Conservation (phyloP, 1,284 basidiomycete species). For the Fomitopsis schrenkii region DNA sequence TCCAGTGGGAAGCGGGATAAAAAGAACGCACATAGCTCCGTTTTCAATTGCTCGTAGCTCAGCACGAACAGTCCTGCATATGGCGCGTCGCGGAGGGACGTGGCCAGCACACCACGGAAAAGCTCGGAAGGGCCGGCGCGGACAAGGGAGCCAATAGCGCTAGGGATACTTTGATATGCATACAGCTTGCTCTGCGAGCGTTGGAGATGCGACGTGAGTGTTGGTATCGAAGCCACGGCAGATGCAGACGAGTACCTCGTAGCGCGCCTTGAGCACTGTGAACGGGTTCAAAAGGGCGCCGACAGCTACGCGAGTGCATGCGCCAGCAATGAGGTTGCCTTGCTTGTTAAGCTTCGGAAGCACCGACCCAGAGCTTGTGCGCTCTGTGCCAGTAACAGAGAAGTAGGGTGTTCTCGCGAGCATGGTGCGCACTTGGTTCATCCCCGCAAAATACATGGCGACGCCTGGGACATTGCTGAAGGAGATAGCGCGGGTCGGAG, state of each 20-base stretch:
- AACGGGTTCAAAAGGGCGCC: slow-evolving; percentile 92
- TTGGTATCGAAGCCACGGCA: slow-evolving; percentile 6
- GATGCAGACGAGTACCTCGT: slow-evolving; percentile 61
- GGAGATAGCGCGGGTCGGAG: not conserved
- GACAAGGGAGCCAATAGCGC: slow-evolving; percentile 60
- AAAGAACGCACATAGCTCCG: slow-evolving; percentile 50
- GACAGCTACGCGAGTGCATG: slow-evolving; percentile 79
- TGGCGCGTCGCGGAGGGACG: slow-evolving; percentile 90
- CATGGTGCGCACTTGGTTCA: slow-evolving; percentile 72
- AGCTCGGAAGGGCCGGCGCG: slow-evolving; percentile 78
- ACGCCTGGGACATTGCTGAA: slow-evolving; percentile 89
- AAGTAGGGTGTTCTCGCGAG: slow-evolving; percentile 71
- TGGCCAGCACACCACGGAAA: slow-evolving; percentile 87
- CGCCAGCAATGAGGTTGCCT: slow-evolving; percentile 91
- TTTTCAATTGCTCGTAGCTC: slow-evolving; percentile 85
- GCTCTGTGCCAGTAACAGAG: slow-evolving; percentile 23
- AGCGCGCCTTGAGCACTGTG: slow-evolving; percentile 92
- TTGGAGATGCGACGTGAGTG: not conserved
- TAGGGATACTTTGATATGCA: slow-evolving; percentile 62
- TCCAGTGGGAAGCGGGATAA: slow-evolving; percentile 3
- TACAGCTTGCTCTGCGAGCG: slow-evolving; percentile 71
- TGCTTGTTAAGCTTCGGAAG: slow-evolving; percentile 74
- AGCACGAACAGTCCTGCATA: slow-evolving; percentile 94
- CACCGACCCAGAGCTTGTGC: slow-evolving; percentile 40
- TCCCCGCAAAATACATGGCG: slow-evolving; percentile 85